These are phyloP conservation scores for Melaleuca quinquenervia DNA, from an alignment of 345 rosid species.

Conservation along the genomic window DNA sequence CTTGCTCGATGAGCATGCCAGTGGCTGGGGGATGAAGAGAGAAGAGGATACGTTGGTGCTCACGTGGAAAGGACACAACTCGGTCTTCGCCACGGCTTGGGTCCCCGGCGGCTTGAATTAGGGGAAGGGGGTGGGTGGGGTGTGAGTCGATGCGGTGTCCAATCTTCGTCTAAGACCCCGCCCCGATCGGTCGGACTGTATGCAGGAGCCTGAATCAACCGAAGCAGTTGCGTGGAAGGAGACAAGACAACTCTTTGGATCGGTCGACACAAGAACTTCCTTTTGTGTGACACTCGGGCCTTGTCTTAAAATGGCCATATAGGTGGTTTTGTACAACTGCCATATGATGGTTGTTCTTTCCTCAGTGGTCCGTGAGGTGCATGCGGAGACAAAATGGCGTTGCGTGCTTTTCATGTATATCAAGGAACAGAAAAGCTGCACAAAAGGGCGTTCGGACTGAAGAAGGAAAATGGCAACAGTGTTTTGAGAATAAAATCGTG, in stretches of 20 bases:
- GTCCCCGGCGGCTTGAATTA: conserved; percentile 6
- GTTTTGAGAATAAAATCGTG: not conserved
- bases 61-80: conserved; percentile 76
- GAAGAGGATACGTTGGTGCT: conserved; percentile 57
- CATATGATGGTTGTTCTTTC: not conserved
- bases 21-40: conserved; percentile 75
- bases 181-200: not conserved
- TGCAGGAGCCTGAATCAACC: not conserved
- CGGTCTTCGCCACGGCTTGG: conserved; percentile 64
- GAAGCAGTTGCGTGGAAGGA: not conserved
- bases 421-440: conserved; percentile 17
- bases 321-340: not conserved
- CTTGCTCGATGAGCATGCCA: conserved; percentile 52
- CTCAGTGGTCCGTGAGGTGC: not conserved
- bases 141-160: not conserved
- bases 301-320: not conserved
- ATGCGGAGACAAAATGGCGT: conserved; percentile 1
- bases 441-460: not conserved
- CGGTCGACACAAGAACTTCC: not conserved
- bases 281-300: not conserved
- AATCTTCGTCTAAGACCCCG: not conserved
- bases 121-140: not conserved
- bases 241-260: not conserved
- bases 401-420: conserved; percentile 1
- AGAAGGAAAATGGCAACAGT: not conserved